Conservation (phyloP, 2,329 filamentous ascomycete genomes). For the Didymella exigua region DNA sequence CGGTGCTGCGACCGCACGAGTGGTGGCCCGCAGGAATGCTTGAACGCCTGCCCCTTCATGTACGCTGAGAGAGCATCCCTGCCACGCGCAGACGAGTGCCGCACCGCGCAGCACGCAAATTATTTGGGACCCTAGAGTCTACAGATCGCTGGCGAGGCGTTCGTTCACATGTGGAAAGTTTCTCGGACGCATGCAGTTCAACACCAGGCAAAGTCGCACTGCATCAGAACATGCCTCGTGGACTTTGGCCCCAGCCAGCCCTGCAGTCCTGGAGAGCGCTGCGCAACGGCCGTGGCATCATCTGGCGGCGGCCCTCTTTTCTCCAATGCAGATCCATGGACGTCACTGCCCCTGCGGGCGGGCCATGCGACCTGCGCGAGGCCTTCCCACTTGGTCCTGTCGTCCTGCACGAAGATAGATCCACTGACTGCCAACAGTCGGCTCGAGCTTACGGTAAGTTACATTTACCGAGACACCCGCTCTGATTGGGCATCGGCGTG, state of each 20-base stretch:
- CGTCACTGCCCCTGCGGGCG: slow-evolving; percentile 4
- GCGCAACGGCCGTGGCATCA: background rate
- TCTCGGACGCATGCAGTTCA: slow-evolving; percentile 3
- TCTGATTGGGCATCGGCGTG: slow-evolving; percentile 3
- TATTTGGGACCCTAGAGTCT: slow-evolving; percentile 15
- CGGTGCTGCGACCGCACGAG: background rate
- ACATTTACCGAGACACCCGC: slow-evolving; percentile 1
- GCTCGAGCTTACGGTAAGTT: slow-evolving; percentile 10
- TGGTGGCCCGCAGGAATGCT: slow-evolving; percentile 8
- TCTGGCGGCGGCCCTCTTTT: slow-evolving; percentile 1
- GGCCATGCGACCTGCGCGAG: background rate
- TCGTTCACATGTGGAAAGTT: slow-evolving; percentile 14
- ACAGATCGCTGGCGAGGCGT: slow-evolving; percentile 6
- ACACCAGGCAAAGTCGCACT: slow-evolving; percentile 8
- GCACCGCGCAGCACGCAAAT: slow-evolving; percentile 12
- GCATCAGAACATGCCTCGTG: background rate
- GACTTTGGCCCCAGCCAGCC: background rate
- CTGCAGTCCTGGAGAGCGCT: background rate
- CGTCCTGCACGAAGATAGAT: slow-evolving; percentile 16
- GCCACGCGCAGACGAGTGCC: slow-evolving; percentile 9
- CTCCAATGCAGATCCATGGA: slow-evolving; percentile 14
- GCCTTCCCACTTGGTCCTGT: slow-evolving; percentile 12
- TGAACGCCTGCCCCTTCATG: slow-evolving; percentile 9
- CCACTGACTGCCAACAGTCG: slow-evolving; percentile 9
- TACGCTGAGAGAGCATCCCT: slow-evolving; percentile 5